A percentile compares a stretch with the other conserved stretches of the same genome.
phyloP scores from a whole-genome alignment of 2,329 filamentous ascomycete genomes.

The Emmonsiellopsis sp. region DNA sequence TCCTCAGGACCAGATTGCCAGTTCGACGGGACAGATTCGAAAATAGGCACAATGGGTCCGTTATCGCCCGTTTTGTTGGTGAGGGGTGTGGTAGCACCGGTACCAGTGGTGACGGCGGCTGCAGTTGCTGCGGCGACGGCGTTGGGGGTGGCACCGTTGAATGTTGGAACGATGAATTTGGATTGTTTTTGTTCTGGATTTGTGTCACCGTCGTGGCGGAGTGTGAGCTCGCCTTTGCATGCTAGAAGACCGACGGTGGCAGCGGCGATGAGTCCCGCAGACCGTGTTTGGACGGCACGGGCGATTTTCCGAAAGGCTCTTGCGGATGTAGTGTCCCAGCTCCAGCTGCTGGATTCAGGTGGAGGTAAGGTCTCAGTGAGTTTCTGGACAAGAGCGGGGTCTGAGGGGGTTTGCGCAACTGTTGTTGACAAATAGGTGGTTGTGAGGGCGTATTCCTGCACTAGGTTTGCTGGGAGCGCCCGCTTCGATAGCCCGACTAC shows the following conservation, averaged over 20 bases:
- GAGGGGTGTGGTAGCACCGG: not conserved
- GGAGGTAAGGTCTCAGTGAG: slow-evolving; percentile 46
- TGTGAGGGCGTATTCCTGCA: slow-evolving; percentile 53
- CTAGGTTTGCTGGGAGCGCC: slow-evolving; percentile 47
- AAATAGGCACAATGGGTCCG: not conserved
- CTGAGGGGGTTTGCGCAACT: slow-evolving; percentile 46
- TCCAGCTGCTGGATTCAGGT: slow-evolving; percentile 41
- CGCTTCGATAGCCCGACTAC: slow-evolving; percentile 30
- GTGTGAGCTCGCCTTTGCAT: slow-evolving; percentile 57
- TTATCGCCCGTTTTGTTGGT: not conserved
- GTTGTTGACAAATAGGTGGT: slow-evolving; percentile 67
- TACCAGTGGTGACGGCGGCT: not conserved
- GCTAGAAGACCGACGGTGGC: slow-evolving; percentile 61
- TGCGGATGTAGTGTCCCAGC: slow-evolving; percentile 56
- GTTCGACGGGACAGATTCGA: slow-evolving; percentile 14
- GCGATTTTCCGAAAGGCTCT: slow-evolving; percentile 57
- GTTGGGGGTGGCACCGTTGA: slow-evolving; percentile 18
- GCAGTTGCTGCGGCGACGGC: not conserved
- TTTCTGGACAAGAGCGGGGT: slow-evolving; percentile 39
- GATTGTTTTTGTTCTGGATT: slow-evolving; percentile 22
- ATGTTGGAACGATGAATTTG: slow-evolving; percentile 11
- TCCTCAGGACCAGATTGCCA: slow-evolving; percentile 45
- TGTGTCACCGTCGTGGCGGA: slow-evolving; percentile 30
- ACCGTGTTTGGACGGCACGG: slow-evolving; percentile 60
- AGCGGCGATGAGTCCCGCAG: slow-evolving; percentile 65